Base-by-base conservation (phyloP, 148 eudicot genomes). In the Rhododendron henanense region DNA sequence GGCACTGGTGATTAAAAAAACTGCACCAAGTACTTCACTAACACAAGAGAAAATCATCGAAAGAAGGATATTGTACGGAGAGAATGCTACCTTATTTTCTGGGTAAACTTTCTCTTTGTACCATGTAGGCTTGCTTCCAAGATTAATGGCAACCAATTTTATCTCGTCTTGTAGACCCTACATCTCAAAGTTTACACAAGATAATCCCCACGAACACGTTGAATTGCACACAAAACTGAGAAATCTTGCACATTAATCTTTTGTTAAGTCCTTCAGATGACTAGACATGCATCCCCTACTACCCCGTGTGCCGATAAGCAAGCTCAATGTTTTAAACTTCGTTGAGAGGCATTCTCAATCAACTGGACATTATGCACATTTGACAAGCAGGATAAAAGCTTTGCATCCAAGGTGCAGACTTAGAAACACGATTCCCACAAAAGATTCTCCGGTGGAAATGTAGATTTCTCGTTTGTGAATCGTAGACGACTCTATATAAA, bases 111-210 rank as follows among this genome's bases (percentile, higher is more conserved):
- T 93, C 88, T 93, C 98, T 88, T 91, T 94, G 91, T 96, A 96
- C 98, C 98, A 96, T 67, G 88, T 88, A 41, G 98, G 98, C 69
- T 91, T 90, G 86, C 93, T 88, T 63, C 55, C 84, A 44, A 77
- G 50, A 31, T 77, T 16, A 77, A 77, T 77, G 28, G 80, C 15
- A 41, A 77, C 53, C 80, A 96, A 69, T 85, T 95, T 87, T 84
- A 96, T 96, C 88, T 96, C 85, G n/a, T 94, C 92, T 78, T 95
- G 95, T 75, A 96, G 89, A 23, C 98, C 98, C 98, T 96, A 88
- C 79, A 80, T 86, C 67, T 33, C 74, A 75, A 71, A 39, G 7
- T 77, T 41, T 39, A 7, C 8, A 41, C 44, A 19, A 18, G 39
- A 39, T 3, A 77, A 44, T 4, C 51, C 45, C 11, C 25, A 3